Base-by-base conservation (phyloP, 139 green algal genomes). In the Chlorella sp. region DNA sequence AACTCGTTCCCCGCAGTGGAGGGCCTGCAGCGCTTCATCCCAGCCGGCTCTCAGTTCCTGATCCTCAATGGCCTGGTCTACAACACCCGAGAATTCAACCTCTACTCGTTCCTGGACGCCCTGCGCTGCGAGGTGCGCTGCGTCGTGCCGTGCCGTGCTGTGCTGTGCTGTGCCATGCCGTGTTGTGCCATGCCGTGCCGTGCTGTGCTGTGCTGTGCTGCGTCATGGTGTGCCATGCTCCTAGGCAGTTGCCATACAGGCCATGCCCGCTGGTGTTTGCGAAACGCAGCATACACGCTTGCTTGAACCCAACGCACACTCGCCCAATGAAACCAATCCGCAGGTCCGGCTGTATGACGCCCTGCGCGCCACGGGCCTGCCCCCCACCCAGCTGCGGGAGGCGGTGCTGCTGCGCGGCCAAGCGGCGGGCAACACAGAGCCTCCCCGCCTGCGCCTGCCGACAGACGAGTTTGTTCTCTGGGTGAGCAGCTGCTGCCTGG, bases 21-120 rank as follows among this genome's bases (percentile, higher is more conserved):
- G 75, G 58, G 30, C 26, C 77, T 87, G 32, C 62, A 83, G 70
- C 68, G 58, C 70, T 43, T 60, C 46, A 32, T 96, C 13, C 65
- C 70, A 1, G 41, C 92, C 43, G 92, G 92, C 40, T 64, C 84
- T n/a, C 91, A 90, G 75, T 91, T 94, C 43, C 79, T 97, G 83
- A 83, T 96, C 36, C 40, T 98, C 56, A 98, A 98, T 81, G 95
- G 95, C 32, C 77, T 96, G 54, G 51, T 87, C 3, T 32, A 95
- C 5, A 89, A 96, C 56, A 80, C 93, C 16, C 79, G 86, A 30
- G 88, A 92, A 64, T 78, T 97, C 43, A 92, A 96, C 75, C 85
- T 95, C 0, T 94, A 92, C 84, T 85, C 90, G 86, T 48, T 93
- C 0, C 17, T 96, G 70, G 87, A 94, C 16, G 75, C 73, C 0